Percentiles rank a stretch among this genome's conserved stretches.
phyloP scores from a whole-genome alignment of 164 flowering plant genomes.

The Taxillus chinensis region DNA sequence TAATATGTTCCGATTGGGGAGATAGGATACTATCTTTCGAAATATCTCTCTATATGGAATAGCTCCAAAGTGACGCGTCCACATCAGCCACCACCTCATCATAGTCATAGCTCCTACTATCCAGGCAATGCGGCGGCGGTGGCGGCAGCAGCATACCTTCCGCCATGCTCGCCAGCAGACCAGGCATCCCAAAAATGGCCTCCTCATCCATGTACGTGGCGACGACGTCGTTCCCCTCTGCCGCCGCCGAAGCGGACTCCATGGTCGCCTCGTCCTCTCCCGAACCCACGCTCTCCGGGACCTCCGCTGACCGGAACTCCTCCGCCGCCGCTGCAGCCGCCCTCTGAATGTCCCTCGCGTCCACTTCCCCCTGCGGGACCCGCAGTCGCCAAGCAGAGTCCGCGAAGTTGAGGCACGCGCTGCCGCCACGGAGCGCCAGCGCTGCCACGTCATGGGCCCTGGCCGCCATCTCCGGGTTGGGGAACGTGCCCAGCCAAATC shows the following conservation, averaged over 20 bases:
- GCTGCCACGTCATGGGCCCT: conserved; percentile 1
- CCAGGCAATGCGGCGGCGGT: background rate
- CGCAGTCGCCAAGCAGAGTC: background rate
- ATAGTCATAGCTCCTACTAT: background rate
- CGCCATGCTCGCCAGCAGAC: background rate
- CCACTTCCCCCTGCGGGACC: background rate
- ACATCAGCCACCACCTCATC: background rate
- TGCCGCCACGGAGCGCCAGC: background rate
- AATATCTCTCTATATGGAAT: background rate
- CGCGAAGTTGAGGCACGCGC: background rate
- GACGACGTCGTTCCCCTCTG: background rate
- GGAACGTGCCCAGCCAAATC: conserved; percentile 2
- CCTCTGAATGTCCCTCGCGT: background rate
- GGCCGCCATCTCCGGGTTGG: background rate
- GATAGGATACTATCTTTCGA: too few species aligned
- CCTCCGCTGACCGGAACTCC: background rate
- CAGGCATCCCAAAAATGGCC: background rate
- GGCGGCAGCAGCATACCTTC: background rate
- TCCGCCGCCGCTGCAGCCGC: conserved; percentile 1
- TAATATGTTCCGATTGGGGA: too few species aligned
- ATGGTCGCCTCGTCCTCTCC: background rate
- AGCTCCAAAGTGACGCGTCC: background rate
- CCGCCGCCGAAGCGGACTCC: background rate
- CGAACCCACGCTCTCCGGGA: background rate
- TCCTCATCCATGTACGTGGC: background rate